Base-by-base conservation (phyloP, 345 rosid genomes). In the Rhodomyrtus tomentosa region DNA sequence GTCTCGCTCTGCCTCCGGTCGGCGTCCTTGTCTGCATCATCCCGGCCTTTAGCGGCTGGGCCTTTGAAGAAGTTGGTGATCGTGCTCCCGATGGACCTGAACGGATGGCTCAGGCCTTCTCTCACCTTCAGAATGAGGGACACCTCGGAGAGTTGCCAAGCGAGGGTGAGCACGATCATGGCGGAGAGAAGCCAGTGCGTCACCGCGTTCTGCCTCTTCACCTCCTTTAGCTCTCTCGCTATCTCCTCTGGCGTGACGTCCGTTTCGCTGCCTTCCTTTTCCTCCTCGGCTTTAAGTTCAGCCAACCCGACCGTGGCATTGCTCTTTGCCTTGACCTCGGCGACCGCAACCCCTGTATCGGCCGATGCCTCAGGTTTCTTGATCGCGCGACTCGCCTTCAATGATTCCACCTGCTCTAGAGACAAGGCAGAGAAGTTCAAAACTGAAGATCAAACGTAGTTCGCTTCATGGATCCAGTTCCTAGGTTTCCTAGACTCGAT, bases 81-180 rank as follows among this genome's bases (percentile, higher is more conserved):
- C 90, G 90, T 54, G 32, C 91, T 83, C 82, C 93, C 92, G 1
- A 94, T 79, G 25, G 94, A 91, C 87, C 86, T 93, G 50, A 96
- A 85, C 0, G 99, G 98, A 84, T 94, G 93, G 88, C 86, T 89
- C 29, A 96, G 16, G 29, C 93, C 89, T 16, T 96, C 85, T 84
- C 91, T 93, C 68, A 94, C 83, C 84, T 87, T 89, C 90, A 92
- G 83, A 84, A 95, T 81, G 79, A 96, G 88, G 0, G 96, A 90
- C 85, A 92, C 91, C 86, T 96, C 95, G 5, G 99, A 95, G 49
- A 93, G 81, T 87, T 95, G 98, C 98, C 99, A 96, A 16, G 90
- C 82, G 25, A 92, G 45, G 8, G 98, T 93, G 45, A 96, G 89
- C 49, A 92, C 88, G 84, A 95, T 93, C 94, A 93, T 79, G 83